These are phyloP conservation scores for Capsella rubella DNA, from an alignment of 441 rosid species.

Conservation along the genomic window DNA sequence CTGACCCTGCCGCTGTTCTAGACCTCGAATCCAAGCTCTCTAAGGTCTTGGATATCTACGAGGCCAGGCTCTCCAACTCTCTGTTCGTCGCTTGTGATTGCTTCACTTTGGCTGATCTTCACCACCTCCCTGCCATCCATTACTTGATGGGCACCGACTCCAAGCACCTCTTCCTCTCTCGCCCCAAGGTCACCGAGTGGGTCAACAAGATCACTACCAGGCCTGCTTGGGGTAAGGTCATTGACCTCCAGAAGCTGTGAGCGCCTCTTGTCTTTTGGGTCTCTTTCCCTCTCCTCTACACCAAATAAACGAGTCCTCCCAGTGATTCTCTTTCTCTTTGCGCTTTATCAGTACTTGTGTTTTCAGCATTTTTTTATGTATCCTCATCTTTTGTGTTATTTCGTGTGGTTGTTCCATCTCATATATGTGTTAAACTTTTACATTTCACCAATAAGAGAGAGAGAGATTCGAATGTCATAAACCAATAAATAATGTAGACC, in stretches of 20 bases:
- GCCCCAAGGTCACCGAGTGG: slow-evolving; percentile 73
- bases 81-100: slow-evolving; percentile 68
- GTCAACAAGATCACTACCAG: slow-evolving; percentile 63
- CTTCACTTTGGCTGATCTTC: slow-evolving; percentile 77
- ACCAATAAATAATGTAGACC: slow-evolving; percentile 40
- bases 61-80: slow-evolving; percentile 59
- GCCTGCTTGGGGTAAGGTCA: slow-evolving; percentile 76
- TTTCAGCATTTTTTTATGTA: neutral
- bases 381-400: neutral
- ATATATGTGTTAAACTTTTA: neutral
- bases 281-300: slow-evolving; percentile 35
- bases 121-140: slow-evolving; percentile 64
- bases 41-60: slow-evolving; percentile 74
- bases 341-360: neutral
- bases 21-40: slow-evolving; percentile 60
- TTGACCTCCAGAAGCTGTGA: slow-evolving; percentile 45
- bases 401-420: neutral
- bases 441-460: neutral
- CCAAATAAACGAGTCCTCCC: slow-evolving; percentile 23
- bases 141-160: slow-evolving; percentile 52
- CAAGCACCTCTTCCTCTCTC: slow-evolving; percentile 57
- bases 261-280: neutral
- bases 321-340: neutral
- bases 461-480: no score
- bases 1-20: slow-evolving; percentile 56